Conservation (phyloP, 257 asterid species). For the Nicotiana undulata region DNA sequence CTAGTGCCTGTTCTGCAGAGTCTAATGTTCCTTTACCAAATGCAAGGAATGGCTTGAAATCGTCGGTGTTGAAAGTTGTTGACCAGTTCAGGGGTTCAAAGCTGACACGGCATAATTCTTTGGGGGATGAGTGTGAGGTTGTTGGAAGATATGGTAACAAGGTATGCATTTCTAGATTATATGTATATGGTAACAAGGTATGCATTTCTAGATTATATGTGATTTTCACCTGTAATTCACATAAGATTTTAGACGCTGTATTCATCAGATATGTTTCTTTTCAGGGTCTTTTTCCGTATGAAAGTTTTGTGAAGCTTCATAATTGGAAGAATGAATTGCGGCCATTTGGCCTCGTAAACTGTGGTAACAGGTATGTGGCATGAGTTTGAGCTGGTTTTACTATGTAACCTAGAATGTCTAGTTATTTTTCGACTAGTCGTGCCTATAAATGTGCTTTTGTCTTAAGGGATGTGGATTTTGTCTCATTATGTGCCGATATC, state of each 20-base stretch:
- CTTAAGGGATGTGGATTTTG: background rate
- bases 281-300: conserved; percentile 70
- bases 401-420: conserved; percentile 2
- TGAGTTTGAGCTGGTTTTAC: conserved; percentile 3
- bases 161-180: conserved; percentile 11
- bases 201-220: background rate
- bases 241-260: background rate
- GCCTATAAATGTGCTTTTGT: background rate
- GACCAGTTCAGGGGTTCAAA: conserved; percentile 44
- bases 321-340: conserved; percentile 51
- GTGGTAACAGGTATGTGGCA: conserved; percentile 74
- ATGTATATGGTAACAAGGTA: conserved; percentile 32
- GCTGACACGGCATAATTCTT: conserved; percentile 16
- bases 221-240: background rate
- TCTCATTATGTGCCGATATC: background rate
- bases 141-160: conserved; percentile 32
- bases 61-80: conserved; percentile 32
- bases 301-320: conserved; percentile 70
- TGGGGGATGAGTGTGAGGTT: conserved; percentile 31
- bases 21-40: conserved; percentile 13
- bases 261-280: conserved; percentile 16
- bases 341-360: conserved; percentile 69
- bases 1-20: conserved; percentile 24
- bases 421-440: background rate
- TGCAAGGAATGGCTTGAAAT: conserved; percentile 24